Evolutionary conservation across 2,329 filamentous ascomycete species (phyloP).

Genomic region (Fusarium annulatum): DNA sequence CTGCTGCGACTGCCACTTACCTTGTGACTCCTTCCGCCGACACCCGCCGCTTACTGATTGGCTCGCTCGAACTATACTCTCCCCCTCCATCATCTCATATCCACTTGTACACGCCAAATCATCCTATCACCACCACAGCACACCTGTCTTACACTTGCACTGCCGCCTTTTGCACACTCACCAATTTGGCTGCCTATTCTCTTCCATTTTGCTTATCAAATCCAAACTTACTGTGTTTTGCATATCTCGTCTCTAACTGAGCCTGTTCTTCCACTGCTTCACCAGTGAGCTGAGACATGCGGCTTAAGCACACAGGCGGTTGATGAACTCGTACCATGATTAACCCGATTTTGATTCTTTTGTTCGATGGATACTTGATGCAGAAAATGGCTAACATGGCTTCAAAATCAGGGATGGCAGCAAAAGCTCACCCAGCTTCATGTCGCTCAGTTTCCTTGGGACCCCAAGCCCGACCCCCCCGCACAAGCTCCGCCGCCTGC

Average conservation of each 20-base stretch:
- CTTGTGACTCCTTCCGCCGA: conserved; percentile 38
- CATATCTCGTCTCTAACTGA: background rate
- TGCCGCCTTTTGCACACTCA: background rate
- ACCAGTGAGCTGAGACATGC: background rate
- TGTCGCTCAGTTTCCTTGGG: conserved; percentile 94
- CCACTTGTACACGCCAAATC: conserved; percentile 23
- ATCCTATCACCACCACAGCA: conserved; percentile 19
- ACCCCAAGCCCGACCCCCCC: conserved; percentile 80
- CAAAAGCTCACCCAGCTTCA: conserved; percentile 85
- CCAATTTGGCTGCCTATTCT: background rate
- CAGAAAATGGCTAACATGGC: conserved; percentile 36
- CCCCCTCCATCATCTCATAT: conserved; percentile 18
- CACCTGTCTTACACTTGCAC: conserved; percentile 22
- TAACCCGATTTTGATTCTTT: background rate
- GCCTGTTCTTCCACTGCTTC: background rate
- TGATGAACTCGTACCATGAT: background rate
- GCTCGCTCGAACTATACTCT: conserved; percentile 6
- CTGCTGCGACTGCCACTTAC: conserved; percentile 37
- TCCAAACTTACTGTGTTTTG: background rate
- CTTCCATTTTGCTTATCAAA: background rate
- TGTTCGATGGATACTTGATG: background rate
- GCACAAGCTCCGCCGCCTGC: conserved; percentile 50
- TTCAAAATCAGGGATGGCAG: conserved; percentile 82
- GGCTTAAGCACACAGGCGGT: background rate
- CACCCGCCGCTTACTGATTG: conserved; percentile 36